Evolutionary conservation across 1,139 yeast species (phyloP), one percentile per base, ranked within the genome.

Genomic region (Diutina pseudorugosa): DNA sequence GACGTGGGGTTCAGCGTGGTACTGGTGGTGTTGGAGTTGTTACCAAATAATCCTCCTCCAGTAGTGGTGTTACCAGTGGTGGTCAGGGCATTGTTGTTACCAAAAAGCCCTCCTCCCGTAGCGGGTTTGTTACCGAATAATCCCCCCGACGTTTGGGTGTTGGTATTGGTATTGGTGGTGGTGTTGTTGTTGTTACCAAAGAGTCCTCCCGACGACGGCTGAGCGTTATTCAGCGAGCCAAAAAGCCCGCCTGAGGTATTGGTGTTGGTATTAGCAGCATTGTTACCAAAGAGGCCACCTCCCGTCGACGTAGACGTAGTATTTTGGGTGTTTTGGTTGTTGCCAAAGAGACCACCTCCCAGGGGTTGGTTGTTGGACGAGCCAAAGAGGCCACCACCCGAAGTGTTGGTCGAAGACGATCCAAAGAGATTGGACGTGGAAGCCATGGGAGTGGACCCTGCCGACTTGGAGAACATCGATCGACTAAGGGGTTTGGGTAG

Each of bases 61-160:
- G 40, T 65, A 64, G 54, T 67, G 65, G 56, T 62, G 58, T 2
- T 55, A 60, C 16, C 63, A 63, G 53, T 63, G 65, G 47, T 41
- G 54, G 25, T 42, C 45, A 7, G 27, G 14, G 27, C 27, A 6
- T 25, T 21, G 4, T 18, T 18, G 3, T 20, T 19, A 11, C 45
- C 45, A 20, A 42, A 42, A 16, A 42, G 25, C 4, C 43, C 43
- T 19, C 43, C 43, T 19, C 43, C 43, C 9, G 23, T 4, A 23
- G 25, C 45, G 11, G 27, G 21, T 14, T 20, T 20, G 25, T 21
- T 42, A 9, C 16, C 25, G 33, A 9, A 23, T 21, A 56, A 54
- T 4, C 59, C 54, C 4, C 55, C 54, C 36, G 47, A 48, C 48
- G 52, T 6, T 43, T 45, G 52, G 4, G 52, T 51, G 47, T 19